A percentile compares a stretch with the other conserved stretches of the same genome.
Conservation (phyloP, 2,329 filamentous ascomycete genomes). For the Aspergillus pseudotamarii region DNA sequence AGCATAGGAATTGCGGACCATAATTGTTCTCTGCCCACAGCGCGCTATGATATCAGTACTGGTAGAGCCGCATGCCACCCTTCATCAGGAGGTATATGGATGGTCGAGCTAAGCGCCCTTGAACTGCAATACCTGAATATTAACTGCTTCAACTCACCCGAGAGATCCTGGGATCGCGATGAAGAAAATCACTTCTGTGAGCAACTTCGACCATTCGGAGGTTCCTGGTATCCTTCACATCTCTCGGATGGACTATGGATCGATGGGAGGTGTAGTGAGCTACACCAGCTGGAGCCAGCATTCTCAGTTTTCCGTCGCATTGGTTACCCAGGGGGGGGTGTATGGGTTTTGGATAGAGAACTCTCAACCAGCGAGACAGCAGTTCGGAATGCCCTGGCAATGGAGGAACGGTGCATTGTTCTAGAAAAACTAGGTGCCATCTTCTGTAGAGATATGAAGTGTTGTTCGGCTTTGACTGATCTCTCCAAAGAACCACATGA, state of each 20-base stretch:
- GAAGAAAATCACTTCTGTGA: constrained; percentile 9
- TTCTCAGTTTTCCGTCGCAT: constrained; percentile 3
- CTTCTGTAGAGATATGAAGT: background rate
- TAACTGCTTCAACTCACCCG: constrained; percentile 2
- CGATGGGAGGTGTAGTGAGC: background rate
- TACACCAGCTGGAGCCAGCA: constrained; percentile 1
- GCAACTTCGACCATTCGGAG: constrained; percentile 6
- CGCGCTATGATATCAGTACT: constrained; percentile 6
- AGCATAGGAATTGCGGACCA: background rate
- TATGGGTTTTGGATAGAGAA: constrained; percentile 4
- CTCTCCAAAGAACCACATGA: constrained; percentile 1
- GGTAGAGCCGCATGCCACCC: constrained; percentile 8
- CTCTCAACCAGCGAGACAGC: background rate
- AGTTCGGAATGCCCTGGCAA: constrained; percentile 9
- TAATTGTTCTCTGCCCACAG: constrained; percentile 9
- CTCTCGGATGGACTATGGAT: background rate
- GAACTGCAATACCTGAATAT: constrained; percentile 7
- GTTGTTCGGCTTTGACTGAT: constrained; percentile 3
- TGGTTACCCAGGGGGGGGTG: constrained; percentile 1
- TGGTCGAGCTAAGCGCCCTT: constrained; percentile 1
- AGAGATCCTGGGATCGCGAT: constrained; percentile 1
- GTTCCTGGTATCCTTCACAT: background rate
- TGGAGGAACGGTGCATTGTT: constrained; percentile 7
- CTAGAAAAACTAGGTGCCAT: constrained; percentile 4
- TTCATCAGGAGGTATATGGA: constrained; percentile 7